Conservation (phyloP, 179 eudicot species). For the Gypsophila paniculata region DNA sequence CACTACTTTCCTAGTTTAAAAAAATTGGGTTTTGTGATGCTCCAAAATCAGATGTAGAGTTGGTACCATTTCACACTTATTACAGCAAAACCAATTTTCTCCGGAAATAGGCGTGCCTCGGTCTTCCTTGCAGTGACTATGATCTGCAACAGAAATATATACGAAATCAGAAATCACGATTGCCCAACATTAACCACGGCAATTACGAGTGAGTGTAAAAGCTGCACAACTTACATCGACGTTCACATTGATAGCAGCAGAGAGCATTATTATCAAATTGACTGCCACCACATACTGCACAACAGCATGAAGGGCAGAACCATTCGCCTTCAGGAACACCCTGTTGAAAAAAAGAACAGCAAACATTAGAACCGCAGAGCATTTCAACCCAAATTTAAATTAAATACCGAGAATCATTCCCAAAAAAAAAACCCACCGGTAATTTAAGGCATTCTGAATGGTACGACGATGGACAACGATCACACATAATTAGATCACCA, state of each 20-base stretch:
- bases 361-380: slow-evolving; percentile 16
- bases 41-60: background rate
- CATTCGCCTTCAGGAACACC: slow-evolving; percentile 86
- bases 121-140: slow-evolving; percentile 53
- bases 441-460: slow-evolving; percentile 70
- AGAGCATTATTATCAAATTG: slow-evolving; percentile 35
- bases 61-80: slow-evolving; percentile 65
- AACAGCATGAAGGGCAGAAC: slow-evolving; percentile 93
- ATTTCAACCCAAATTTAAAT: slow-evolving; percentile 10
- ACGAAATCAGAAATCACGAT: background rate
- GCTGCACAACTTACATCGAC: slow-evolving; percentile 42
- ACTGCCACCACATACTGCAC: slow-evolving; percentile 61
- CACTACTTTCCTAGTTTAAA: background rate
- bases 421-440: slow-evolving; percentile 44
- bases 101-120: slow-evolving; percentile 31
- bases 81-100: slow-evolving; percentile 73
- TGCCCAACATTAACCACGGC: background rate
- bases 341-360: slow-evolving; percentile 30
- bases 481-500: slow-evolving; percentile 74
- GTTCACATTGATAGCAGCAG: slow-evolving; percentile 74
- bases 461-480: slow-evolving; percentile 86
- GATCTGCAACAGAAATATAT: slow-evolving; percentile 44
- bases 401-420: background rate
- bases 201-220: slow-evolving; percentile 1
- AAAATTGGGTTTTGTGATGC: background rate